Evolutionary conservation across 257 asterid species (phyloP).

Genomic region (Solanum chiquidenum): DNA sequence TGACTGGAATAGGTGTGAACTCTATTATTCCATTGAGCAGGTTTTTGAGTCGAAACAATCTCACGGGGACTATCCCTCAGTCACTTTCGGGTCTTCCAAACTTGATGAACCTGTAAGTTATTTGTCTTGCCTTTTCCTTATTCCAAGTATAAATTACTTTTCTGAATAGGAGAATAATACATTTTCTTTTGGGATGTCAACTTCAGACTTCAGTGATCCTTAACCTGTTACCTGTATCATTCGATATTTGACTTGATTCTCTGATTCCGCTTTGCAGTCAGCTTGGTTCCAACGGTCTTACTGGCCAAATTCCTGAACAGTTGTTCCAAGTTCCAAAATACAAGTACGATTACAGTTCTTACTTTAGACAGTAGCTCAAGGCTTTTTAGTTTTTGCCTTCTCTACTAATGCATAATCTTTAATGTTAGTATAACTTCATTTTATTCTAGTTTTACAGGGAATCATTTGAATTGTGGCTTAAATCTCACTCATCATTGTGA

Average conservation of each 20-base stretch:
- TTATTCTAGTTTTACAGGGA: slow-evolving; percentile 78
- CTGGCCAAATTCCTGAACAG: slow-evolving; percentile 61
- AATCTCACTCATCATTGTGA: slow-evolving; percentile 40
- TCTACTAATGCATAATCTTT: neutral
- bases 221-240: neutral
- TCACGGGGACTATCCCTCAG: slow-evolving; percentile 63
- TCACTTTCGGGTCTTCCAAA: slow-evolving; percentile 51
- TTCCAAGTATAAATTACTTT: neutral
- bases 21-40: slow-evolving; percentile 23
- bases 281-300: slow-evolving; percentile 66
- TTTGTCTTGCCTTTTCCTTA: neutral
- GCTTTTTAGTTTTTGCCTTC: neutral
- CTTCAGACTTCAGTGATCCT: neutral
- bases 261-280: slow-evolving; percentile 45
- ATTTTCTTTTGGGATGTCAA: neutral
- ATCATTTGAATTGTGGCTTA: slow-evolving; percentile 61
- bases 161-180: neutral
- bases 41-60: slow-evolving; percentile 64
- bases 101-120: slow-evolving; percentile 55
- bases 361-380: neutral
- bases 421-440: neutral
- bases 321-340: slow-evolving; percentile 62
- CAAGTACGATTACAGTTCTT: slow-evolving; percentile 33
- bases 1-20: neutral
- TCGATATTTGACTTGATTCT: neutral